Evolutionary conservation across 192 early-diverging fungal genomes (phyloP), one percentile per base, ranked within the genome.

Genomic region (Backusella liffmaniae): DNA sequence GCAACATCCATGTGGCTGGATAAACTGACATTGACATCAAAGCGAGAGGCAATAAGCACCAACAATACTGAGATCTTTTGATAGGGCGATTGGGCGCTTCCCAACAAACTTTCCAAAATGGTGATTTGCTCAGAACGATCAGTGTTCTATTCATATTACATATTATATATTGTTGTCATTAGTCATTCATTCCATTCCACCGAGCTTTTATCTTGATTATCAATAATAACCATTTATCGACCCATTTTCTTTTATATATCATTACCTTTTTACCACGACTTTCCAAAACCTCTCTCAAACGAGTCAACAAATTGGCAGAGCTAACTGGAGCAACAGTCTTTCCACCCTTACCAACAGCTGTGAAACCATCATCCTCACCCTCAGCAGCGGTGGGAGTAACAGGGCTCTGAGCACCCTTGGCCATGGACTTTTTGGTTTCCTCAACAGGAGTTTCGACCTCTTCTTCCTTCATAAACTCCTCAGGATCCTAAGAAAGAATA

Each of bases 241-340:
- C 32, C 32, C 32, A 32, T 32, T 32, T 32, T 32, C 2, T 32
- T 26, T 26, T 26, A 26, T 32, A 32, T 32, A 32, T 3, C 51
- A 77, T 44, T 76, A 92, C 90, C 88, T 94, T 98, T 86, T 97
- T 97, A 51, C 98, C 98, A 77, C 98, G 90, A 56, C 94, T 90
- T 46, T 92, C 91, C 72, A 91, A 70, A 39, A 97, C 84, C 73
- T 94, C 93, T 69, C 82, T 81, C 67, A 99, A 87, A 74, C 91
- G 87, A 85, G 96, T 92, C 86, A 94, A 94, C 65, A 99, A 83
- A 62, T 37, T 74, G 30, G 93, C 91, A 46, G 93, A 91, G 13
- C 86, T 81, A 35, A 90, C 91, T 75, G 90, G 91, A 34, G 81
- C 83, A 44, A 86, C 73, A 23, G 83, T 80, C 84, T 90, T 90